Percentiles rank a stretch among this genome's conserved stretches.
Conservation (phyloP, 1,284 basidiomycete species). For the Cutaneotrichosporon curvatum region DNA sequence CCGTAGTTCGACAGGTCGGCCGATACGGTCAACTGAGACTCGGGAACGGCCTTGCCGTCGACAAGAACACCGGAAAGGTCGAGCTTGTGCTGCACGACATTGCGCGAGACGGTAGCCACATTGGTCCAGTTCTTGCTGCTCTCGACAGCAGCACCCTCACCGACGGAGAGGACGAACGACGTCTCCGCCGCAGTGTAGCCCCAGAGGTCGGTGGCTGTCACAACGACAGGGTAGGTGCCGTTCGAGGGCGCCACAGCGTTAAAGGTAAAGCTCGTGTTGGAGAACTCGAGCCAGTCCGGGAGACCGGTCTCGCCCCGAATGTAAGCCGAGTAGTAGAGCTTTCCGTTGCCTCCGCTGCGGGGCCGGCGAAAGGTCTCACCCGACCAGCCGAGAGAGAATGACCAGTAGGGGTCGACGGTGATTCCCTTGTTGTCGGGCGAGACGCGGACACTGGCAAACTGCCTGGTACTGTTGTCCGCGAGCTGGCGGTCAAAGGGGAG, state of each 20-base stretch:
- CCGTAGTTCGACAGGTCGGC: conserved; percentile 34
- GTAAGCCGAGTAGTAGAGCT: conserved; percentile 46
- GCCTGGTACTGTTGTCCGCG: conserved; percentile 25
- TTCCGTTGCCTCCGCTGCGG: conserved; percentile 4
- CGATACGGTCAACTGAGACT: conserved; percentile 28
- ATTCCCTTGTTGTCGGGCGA: conserved; percentile 42
- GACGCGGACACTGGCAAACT: conserved; percentile 35
- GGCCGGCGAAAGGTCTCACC: conserved; percentile 42
- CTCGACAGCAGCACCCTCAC: conserved; percentile 32
- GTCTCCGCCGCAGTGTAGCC: conserved; percentile 45
- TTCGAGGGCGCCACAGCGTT: conserved; percentile 48
- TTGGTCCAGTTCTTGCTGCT: conserved; percentile 19
- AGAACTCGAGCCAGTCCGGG: conserved; percentile 51
- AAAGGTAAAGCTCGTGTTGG: conserved; percentile 51
- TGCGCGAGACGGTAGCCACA: conserved; percentile 30
- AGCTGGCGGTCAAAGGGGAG: conserved; percentile 44
- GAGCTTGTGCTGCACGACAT: conserved; percentile 25
- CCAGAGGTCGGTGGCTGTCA: conserved; percentile 44
- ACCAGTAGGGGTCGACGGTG: conserved; percentile 47
- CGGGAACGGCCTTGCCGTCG: conserved; percentile 25
- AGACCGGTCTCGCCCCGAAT: conserved; percentile 43
- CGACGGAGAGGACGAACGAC: conserved; percentile 44
- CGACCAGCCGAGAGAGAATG: conserved; percentile 52
- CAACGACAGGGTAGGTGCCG: conserved; percentile 41
- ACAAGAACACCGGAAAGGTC: conserved; percentile 29